Conservation (phyloP, 179 eudicot species). For the Carnegiea gigantea region DNA sequence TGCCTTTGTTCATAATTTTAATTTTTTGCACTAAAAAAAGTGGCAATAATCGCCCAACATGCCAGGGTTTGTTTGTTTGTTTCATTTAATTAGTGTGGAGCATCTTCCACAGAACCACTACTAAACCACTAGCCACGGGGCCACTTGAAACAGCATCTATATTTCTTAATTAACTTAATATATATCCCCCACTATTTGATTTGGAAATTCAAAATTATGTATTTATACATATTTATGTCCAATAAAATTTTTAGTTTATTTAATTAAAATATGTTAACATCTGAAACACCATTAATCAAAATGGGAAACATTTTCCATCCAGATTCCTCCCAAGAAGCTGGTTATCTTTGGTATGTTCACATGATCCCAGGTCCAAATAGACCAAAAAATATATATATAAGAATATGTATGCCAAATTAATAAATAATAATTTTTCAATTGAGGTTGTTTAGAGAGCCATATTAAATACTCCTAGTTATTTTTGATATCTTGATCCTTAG, state of each 20-base stretch:
- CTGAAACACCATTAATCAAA: conserved; percentile 27
- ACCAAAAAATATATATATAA: too few relatives aligned
- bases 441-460: too few relatives aligned
- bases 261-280: conserved; percentile 23
- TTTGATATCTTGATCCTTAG: too few relatives aligned
- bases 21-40: background rate
- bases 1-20: conserved; percentile 12
- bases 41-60: conserved; percentile 23
- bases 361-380: conserved; percentile 31
- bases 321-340: conserved; percentile 20
- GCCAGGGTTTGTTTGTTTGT: conserved; percentile 26
- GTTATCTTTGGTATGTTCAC: conserved; percentile 25
- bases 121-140: conserved; percentile 34
- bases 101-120: conserved; percentile 25
- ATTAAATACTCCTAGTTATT: too few relatives aligned
- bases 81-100: conserved; percentile 10
- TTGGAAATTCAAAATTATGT: background rate
- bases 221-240: background rate
- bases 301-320: conserved; percentile 25
- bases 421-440: too few relatives aligned
- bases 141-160: conserved; percentile 24
- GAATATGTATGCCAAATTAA: background rate
- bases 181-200: conserved; percentile 20
- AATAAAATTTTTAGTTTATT: background rate
- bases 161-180: background rate